phyloP scores from a whole-genome alignment of 129 eudicot genomes.

The sunflower (Helianthus annuus) region DNA sequence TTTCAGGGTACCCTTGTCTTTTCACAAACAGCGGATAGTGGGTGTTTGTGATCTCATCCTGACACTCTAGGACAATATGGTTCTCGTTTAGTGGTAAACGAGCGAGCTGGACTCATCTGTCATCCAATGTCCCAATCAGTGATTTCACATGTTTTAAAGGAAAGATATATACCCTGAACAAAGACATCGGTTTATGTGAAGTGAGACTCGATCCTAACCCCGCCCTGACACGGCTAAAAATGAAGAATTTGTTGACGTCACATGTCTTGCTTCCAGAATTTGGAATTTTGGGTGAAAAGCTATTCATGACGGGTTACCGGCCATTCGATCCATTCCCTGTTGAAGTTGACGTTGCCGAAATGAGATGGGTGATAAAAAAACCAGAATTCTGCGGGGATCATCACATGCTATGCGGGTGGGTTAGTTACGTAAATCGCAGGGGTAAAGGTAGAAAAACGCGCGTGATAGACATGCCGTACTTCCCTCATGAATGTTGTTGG shows the following conservation, averaged over 20 bases:
- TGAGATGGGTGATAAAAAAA: constrained; percentile 3
- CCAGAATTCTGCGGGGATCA: not conserved
- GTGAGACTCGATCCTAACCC: too few relatives aligned
- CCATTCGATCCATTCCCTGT: too few relatives aligned
- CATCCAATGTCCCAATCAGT: not conserved
- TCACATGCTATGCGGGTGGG: not conserved
- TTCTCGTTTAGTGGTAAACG: not conserved
- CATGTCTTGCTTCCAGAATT: not conserved
- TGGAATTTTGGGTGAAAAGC: not conserved
- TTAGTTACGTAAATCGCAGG: too few relatives aligned
- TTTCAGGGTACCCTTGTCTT: not conserved
- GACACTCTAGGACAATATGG: not conserved
- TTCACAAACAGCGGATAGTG: constrained; percentile 3
- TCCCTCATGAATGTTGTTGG: constrained; percentile 14
- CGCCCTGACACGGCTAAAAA: not conserved
- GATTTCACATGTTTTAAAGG: too few relatives aligned
- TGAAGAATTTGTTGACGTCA: not conserved
- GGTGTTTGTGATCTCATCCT: not conserved
- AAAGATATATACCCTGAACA: too few relatives aligned
- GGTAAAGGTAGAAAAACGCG: not conserved
- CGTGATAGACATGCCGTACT: constrained; percentile 4
- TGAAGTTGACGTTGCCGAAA: not conserved
- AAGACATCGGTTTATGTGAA: too few relatives aligned
- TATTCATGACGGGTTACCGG: not conserved
- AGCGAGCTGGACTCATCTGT: not conserved